These are phyloP conservation scores for Cladosporium oxysporum DNA, from an alignment of 2,329 filamentous ascomycete genomes.

Conservation along the genomic window DNA sequence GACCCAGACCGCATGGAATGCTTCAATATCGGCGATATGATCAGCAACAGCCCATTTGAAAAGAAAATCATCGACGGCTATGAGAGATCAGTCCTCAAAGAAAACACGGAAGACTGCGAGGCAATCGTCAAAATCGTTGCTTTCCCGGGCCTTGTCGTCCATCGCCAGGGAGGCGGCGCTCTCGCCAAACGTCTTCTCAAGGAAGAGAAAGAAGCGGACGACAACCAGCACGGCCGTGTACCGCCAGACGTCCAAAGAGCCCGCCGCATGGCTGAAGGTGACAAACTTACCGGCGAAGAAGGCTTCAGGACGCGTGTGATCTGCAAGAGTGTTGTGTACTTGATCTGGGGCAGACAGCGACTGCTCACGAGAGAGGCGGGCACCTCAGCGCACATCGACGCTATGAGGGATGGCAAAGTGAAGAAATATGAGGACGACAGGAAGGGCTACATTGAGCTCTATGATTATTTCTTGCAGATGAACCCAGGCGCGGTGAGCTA, in stretches of 20 bases:
- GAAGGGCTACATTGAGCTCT: slow-evolving; percentile 33
- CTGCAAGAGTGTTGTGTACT: slow-evolving; percentile 32
- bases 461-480: slow-evolving; percentile 20
- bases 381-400: slow-evolving; percentile 32
- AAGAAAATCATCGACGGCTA: slow-evolving; percentile 24
- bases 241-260: slow-evolving; percentile 21
- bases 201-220: slow-evolving; percentile 25
- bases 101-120: slow-evolving; percentile 25
- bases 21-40: slow-evolving; percentile 31
- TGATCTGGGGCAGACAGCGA: slow-evolving; percentile 34
- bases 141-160: slow-evolving; percentile 32
- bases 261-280: slow-evolving; percentile 2
- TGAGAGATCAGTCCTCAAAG: slow-evolving; percentile 25
- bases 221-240: slow-evolving; percentile 7
- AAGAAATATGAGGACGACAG: slow-evolving; percentile 40
- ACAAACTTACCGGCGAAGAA: slow-evolving; percentile 23
- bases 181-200: slow-evolving; percentile 26
- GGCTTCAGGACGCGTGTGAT: slow-evolving; percentile 34
- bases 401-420: slow-evolving; percentile 25
- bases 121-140: slow-evolving; percentile 34
- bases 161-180: slow-evolving; percentile 31
- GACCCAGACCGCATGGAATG: slow-evolving; percentile 33
- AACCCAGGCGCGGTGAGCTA: background rate
- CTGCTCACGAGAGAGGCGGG: slow-evolving; percentile 35
- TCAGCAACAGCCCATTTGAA: slow-evolving; percentile 28